Base-by-base conservation (phyloP, 192 early-diverging fungal genomes). In the Coemansia sp. region DNA sequence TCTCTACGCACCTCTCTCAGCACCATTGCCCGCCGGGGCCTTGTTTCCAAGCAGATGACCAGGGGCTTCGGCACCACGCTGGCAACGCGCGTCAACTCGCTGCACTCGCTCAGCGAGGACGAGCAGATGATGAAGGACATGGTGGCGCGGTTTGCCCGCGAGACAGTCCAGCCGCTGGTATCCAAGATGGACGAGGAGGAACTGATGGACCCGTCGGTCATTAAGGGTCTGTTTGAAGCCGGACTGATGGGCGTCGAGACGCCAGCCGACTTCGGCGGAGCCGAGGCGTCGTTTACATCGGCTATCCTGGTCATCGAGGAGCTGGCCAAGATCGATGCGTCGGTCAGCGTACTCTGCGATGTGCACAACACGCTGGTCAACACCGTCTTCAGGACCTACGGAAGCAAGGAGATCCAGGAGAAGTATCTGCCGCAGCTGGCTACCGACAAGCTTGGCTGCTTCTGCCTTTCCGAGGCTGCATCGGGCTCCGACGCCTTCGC, bases 291-390 rank as follows among this genome's bases (percentile, higher is more conserved):
- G 0, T 94, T 95, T 71, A 85, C 85, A 30, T 88, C 91, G 20
- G 93, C 90, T 27, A 90, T 94, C 42, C 67, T 94, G 28, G 90
- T 85, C 22, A 84, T 97, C 62, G 95, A 97, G 71, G 94, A 97
- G 73, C 85, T 97, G 39, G 92, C 96, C 77, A 95, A 94, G 82
- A 83, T 98, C 30, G 97, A 98, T 74, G 91, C 97, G 6, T 92
- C 94, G 23, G 82, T 98, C 62, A 85, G 84, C 68, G 93, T 94
- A 16, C 64, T 91, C 58, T 95, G 93, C 70, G 97, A 98, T 82
- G 94, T 97, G 50, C 90, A 98, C 83, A 98, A 98, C 82, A 98
- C 96, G 3, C 83, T 98, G 22, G 95, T 97, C 62, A 91, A 92
- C 83, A 98, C 96, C 35, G 66, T 95, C 55, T 87, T 98, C 78